Evolutionary conservation across 2,329 filamentous ascomycete genomes (phyloP).

Genomic region (Aspergillus terreus): DNA sequence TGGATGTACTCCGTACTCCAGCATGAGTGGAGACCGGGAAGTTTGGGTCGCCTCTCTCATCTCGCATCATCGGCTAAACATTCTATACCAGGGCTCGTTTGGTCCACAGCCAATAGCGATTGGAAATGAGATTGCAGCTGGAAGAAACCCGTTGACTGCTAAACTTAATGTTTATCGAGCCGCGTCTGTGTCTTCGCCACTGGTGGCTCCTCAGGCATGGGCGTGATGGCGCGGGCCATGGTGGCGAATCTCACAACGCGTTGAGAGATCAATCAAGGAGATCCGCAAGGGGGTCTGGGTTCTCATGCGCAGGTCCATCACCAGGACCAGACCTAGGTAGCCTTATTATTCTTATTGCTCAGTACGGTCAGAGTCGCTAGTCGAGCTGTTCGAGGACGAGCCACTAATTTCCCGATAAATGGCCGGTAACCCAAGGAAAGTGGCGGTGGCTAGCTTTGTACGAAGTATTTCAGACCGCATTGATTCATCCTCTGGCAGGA

Average conservation of each 20-base stretch:
- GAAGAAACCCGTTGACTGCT: neutral
- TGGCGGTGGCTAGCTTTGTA: no score
- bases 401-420: no score
- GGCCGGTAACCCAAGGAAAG: no score
- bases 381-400: no score
- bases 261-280: neutral
- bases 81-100: neutral
- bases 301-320: no score
- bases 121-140: neutral
- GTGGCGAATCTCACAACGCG: neutral
- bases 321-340: no score
- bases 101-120: neutral
- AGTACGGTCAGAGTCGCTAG: no score
- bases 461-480: no score
- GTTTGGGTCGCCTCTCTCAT: neutral
- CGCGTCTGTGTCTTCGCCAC: neutral
- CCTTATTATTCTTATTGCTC: no score
- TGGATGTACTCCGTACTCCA: neutral
- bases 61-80: neutral
- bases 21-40: slow-evolving; percentile 1
- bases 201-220: neutral
- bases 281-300: neutral
- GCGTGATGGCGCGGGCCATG: neutral
- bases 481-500: no score
- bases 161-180: neutral